Base-by-base conservation (phyloP, 805 yeast genomes). In the Lipomyces sp. region DNA sequence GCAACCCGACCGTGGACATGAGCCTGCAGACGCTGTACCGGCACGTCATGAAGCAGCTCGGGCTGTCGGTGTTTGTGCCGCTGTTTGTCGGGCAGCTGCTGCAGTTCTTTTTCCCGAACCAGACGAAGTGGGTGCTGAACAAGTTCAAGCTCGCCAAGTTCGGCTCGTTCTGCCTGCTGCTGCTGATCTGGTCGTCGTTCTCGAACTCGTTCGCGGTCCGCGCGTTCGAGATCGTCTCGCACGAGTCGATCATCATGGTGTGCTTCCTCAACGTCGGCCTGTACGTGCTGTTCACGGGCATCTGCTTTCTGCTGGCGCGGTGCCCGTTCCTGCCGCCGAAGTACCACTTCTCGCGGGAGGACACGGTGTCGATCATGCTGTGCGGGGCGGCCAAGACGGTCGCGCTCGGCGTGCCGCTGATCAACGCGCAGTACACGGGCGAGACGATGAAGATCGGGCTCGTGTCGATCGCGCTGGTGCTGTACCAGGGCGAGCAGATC, bases 361-460 rank as follows among this genome's bases (percentile, higher is more conserved):
- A 89, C 62, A 79, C 95, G 0, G 86, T 86, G 32, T 75, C 90
- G 11, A 77, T 89, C 44, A 77, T 88, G 84, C 75, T 87, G 52
- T 86, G 95, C 68, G 95, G 95, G 10, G 91, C 95, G 4, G 95
- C 96, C 1, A 89, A 88, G 67, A 88, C 96, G 0, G 96, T 95
- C 0, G 96, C 96, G 0, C 72, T 88, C 45, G 96, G 96, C 33
- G 95, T 88, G 3, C 84, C 95, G 1, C 72, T 88, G 44, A 74
- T 84, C n/a, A 74, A 89, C 1, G 79, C 91, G 0, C 91, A 85
- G 65, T 88, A 86, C 65, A 95, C 95, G 14, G 79, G 77, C 60
- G 72, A 75, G 8, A 31, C 59, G 8, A 59, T 53, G 2, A 72
- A 80, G 58, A 69, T 87, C 55, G 96, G 95, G 16, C 77, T 78